Percentiles rank a stretch among this genome's conserved stretches.
Conservation (phyloP, 2,329 filamentous ascomycete species). For the Bertia moriformis region DNA sequence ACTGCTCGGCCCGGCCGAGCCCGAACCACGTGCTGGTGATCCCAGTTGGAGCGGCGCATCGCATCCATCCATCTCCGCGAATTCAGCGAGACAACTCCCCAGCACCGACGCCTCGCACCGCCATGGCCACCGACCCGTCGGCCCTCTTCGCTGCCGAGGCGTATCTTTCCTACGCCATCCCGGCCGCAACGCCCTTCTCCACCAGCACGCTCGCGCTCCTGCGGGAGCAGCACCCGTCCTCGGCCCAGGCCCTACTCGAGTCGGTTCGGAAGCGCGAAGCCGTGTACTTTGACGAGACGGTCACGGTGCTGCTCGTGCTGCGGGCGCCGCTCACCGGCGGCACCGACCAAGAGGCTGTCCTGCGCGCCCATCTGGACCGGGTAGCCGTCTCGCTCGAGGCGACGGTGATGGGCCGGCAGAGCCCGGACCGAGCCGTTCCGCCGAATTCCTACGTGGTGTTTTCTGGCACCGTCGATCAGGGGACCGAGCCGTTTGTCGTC, state of each 20-base stretch:
- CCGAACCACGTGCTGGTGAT: conserved; percentile 1
- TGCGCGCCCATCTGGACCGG: no score
- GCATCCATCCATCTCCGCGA: not conserved
- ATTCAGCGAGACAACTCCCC: conserved; percentile 8
- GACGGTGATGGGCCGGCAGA: conserved; percentile 43
- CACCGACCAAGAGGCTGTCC: no score
- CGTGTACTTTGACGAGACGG: conserved; percentile 65
- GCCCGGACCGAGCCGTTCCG: conserved; percentile 27
- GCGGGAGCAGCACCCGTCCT: conserved; percentile 17
- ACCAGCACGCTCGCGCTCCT: conserved; percentile 31
- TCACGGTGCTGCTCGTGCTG: conserved; percentile 55
- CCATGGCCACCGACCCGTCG: conserved; percentile 14
- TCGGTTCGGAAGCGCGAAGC: conserved; percentile 46
- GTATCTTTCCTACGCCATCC: conserved; percentile 45
- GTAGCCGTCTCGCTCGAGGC: conserved; percentile 55
- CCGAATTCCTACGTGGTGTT: conserved; percentile 44
- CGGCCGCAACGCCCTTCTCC: conserved; percentile 35
- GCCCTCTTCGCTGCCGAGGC: conserved; percentile 40
- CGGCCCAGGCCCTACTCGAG: conserved; percentile 27
- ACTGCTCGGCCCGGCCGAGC: no score
- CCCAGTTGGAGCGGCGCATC: conserved; percentile 4
- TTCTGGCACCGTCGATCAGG: conserved; percentile 32
- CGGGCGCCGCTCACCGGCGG: conserved; percentile 29
- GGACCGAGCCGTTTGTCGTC: conserved; percentile 32
- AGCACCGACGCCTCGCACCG: conserved; percentile 12